Percentiles rank a stretch among this genome's conserved stretches.
phyloP scores from a whole-genome alignment of 2,329 filamentous ascomycete genomes.

The Didymellaceae sp. region DNA sequence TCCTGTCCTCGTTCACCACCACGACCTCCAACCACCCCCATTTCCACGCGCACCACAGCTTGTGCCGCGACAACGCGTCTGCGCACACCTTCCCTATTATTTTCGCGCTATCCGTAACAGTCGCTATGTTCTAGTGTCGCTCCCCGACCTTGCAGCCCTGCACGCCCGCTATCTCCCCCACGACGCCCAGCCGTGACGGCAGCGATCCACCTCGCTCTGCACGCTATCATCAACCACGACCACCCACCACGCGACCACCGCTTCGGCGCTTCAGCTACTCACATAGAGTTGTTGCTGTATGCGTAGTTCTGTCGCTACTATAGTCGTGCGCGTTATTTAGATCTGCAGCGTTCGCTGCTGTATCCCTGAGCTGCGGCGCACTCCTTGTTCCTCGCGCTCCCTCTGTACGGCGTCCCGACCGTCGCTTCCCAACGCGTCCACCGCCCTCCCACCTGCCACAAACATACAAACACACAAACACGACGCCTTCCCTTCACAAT shows the following conservation, averaged over 20 bases:
- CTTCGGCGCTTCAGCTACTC: not conserved
- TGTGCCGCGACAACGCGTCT: conserved; percentile 33
- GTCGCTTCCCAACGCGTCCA: conserved; percentile 23
- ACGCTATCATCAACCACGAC: not conserved
- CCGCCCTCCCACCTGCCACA: conserved; percentile 11
- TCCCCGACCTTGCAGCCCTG: conserved; percentile 22
- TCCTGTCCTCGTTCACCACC: conserved; percentile 17
- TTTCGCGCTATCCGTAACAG: conserved; percentile 21
- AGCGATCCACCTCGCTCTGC: conserved; percentile 20
- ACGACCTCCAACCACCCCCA: conserved; percentile 43
- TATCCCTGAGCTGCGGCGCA: conserved; percentile 15
- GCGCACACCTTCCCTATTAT: conserved; percentile 27
- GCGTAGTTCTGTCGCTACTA: conserved; percentile 6
- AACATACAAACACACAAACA: conserved; percentile 16
- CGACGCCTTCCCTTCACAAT: conserved; percentile 32
- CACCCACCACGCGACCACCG: conserved; percentile 1
- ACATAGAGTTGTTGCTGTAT: not conserved
- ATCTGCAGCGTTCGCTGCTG: conserved; percentile 8
- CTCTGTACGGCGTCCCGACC: conserved; percentile 17
- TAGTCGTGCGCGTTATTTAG: conserved; percentile 3
- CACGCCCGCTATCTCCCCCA: conserved; percentile 23
- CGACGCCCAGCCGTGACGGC: conserved; percentile 27
- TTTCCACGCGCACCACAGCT: conserved; percentile 23
- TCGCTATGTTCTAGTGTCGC: conserved; percentile 35
- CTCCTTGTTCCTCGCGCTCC: conserved; percentile 18